phyloP scores from a whole-genome alignment of 306 rosid species.

The Prunus dulcis region DNA sequence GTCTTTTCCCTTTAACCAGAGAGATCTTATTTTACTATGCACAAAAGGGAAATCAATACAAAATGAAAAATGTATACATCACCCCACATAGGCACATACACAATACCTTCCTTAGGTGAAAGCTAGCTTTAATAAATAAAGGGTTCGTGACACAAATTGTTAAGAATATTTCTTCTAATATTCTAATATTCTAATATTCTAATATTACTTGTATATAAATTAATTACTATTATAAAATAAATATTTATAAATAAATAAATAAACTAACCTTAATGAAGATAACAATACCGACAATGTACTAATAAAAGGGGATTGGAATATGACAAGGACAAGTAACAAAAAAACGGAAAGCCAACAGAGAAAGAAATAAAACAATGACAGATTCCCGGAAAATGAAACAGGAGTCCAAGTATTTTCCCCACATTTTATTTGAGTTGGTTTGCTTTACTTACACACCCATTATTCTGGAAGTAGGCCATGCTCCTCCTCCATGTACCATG shows the following conservation, averaged over 20 bases:
- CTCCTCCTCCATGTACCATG: neutral
- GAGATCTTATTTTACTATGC: neutral
- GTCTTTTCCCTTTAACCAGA: constrained; percentile 1
- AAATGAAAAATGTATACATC: neutral
- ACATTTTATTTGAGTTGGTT: neutral
- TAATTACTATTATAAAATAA: no score
- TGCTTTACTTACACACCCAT: neutral
- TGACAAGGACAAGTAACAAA: neutral
- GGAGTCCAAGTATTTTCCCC: neutral
- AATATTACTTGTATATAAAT: no score
- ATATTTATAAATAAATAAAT: no score
- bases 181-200: no score
- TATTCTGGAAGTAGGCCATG: neutral
- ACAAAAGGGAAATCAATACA: neutral
- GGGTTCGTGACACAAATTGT: no score
- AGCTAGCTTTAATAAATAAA: neutral
- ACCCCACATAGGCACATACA: neutral
- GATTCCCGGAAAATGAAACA: neutral
- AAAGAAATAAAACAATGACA: neutral
- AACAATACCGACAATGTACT: neutral
- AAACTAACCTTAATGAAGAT: neutral
- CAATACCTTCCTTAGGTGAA: neutral
- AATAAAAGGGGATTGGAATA: constrained; percentile 11
- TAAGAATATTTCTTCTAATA: no score
- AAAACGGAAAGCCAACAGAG: neutral